Conservation (phyloP, 2,329 filamentous ascomycete genomes). For the Elsinoe australis region DNA sequence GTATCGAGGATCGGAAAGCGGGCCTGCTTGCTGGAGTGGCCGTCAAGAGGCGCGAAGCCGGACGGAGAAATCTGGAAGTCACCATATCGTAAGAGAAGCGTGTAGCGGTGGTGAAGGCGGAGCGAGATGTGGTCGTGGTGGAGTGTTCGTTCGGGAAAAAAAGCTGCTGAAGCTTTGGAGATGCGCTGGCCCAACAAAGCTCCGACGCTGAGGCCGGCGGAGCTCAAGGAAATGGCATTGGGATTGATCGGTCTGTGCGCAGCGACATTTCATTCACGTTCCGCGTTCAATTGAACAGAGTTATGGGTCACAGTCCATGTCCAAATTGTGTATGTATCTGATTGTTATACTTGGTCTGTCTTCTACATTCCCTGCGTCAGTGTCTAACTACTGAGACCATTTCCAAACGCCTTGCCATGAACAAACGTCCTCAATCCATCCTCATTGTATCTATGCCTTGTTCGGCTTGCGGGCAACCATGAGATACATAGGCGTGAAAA, state of each 20-base stretch:
- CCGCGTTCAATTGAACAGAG: neutral
- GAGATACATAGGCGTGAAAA: conserved; percentile 99
- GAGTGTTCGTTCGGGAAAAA: neutral
- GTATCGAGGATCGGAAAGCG: conserved; percentile 36
- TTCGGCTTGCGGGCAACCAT: conserved; percentile 85
- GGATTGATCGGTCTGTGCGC: neutral
- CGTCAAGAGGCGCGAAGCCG: conserved; percentile 55
- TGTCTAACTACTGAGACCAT: too few species aligned
- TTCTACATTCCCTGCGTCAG: too few species aligned
- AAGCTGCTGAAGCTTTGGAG: conserved; percentile 6
- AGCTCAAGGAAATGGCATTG: conserved; percentile 9
- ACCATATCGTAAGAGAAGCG: conserved; percentile 41
- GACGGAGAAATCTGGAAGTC: conserved; percentile 55
- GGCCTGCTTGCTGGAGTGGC: conserved; percentile 46
- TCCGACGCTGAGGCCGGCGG: conserved; percentile 3
- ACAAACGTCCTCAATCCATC: neutral
- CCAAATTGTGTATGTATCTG: neutral
- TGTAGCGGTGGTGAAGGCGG: conserved; percentile 1
- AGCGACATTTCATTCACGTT: neutral
- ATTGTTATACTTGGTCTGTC: too few species aligned
- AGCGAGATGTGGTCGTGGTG: neutral
- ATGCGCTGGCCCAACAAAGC: conserved; percentile 14
- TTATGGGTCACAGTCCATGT: neutral
- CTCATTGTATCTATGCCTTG: conserved; percentile 2
- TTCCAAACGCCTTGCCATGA: neutral